Conservation (phyloP, 2,329 filamentous ascomycete genomes). For the Sporothrix dimorphospora region DNA sequence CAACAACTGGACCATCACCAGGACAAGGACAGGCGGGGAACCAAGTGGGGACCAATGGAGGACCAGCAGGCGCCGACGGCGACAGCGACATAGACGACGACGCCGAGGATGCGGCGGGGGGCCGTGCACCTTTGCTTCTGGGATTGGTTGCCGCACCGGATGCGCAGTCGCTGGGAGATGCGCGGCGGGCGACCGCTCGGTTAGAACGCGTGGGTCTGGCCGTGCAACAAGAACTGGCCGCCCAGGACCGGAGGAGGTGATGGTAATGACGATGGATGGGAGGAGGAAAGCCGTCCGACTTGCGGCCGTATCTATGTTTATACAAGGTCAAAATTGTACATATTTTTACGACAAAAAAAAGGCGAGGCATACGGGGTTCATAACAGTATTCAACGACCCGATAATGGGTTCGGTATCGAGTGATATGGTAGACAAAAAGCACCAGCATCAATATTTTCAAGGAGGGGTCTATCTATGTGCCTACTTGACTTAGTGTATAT, state of each 20-base stretch:
- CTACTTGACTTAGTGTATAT: conserved; percentile 23
- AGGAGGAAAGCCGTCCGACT: not conserved
- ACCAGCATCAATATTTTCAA: conserved; percentile 4
- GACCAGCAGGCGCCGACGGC: not conserved
- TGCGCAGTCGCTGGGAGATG: conserved; percentile 53
- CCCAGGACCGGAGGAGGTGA: conserved; percentile 36
- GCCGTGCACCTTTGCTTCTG: conserved; percentile 56
- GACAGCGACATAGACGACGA: conserved; percentile 26
- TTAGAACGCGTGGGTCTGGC: conserved; percentile 59
- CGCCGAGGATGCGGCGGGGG: conserved; percentile 30
- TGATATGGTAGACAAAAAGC: conserved; percentile 19
- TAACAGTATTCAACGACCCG: not conserved
- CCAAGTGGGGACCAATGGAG: conserved; percentile 9
- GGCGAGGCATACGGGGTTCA: not conserved
- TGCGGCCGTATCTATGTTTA: not conserved
- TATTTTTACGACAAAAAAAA: conserved; percentile 7
- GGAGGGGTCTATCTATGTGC: conserved; percentile 20
- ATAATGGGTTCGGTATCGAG: not conserved
- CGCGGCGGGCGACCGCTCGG: conserved; percentile 54
- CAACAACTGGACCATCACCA: not conserved
- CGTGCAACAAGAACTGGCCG: conserved; percentile 58
- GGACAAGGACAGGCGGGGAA: conserved; percentile 19
- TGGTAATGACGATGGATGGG: not conserved
- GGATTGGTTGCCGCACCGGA: conserved; percentile 57
- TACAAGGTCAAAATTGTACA: conserved; percentile 14